phyloP scores from a whole-genome alignment of 805 yeast genomes.

The Ascoidea rubescens region DNA sequence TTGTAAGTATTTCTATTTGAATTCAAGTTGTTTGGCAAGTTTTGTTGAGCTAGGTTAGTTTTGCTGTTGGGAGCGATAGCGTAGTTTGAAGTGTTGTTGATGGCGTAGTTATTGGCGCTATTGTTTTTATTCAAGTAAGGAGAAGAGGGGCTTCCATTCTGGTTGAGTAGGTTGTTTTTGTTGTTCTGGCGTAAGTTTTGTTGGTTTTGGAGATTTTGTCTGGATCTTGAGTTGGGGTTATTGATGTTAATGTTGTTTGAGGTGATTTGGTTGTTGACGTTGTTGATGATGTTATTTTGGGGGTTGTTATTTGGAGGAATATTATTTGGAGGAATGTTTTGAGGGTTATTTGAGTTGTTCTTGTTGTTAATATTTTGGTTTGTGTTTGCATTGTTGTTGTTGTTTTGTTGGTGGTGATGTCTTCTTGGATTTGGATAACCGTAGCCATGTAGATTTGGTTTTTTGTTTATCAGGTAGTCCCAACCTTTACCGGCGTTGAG shows the following conservation, averaged over 20 bases:
- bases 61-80: conserved; percentile 1
- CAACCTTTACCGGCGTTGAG: conserved; percentile 72
- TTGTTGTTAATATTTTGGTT: conserved; percentile 15
- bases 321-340: conserved; percentile 5
- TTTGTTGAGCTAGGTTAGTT: neutral
- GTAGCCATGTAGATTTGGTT: conserved; percentile 72
- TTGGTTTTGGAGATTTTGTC: neutral
- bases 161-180: no score
- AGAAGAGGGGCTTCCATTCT: neutral
- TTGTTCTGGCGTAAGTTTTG: no score
- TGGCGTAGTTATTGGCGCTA: no score
- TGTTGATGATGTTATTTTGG: conserved; percentile 6
- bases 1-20: neutral
- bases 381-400: conserved; percentile 16
- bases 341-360: conserved; percentile 13
- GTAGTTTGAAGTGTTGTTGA: neutral
- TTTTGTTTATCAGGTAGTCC: conserved; percentile 63
- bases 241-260: neutral
- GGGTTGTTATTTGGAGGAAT: conserved; percentile 9
- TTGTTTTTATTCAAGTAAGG: neutral
- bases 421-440: conserved; percentile 51
- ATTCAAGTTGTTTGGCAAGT: neutral
- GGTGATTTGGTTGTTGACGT: neutral
- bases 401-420: conserved; percentile 14
- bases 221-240: neutral